phyloP scores from a whole-genome alignment of 164 flowering plant species.

The Tetrastigma voinierianum region DNA sequence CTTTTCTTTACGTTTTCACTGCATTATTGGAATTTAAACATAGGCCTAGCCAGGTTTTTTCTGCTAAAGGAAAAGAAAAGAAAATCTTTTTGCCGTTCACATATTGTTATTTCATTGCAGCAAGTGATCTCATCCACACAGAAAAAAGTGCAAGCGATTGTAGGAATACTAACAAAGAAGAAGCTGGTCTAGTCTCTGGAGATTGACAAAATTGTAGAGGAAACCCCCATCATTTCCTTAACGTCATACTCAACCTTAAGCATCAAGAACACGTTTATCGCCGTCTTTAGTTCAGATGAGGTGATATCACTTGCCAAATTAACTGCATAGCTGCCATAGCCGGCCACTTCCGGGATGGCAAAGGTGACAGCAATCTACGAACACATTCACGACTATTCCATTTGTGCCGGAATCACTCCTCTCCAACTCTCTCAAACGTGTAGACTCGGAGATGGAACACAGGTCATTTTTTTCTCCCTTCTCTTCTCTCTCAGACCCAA shows the following conservation, averaged over 20 bases:
- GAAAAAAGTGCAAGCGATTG: constrained; percentile 24
- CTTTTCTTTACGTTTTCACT: too few species aligned
- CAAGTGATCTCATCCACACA: too few species aligned
- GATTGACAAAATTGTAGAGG: not conserved
- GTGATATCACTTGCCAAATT: constrained; percentile 13
- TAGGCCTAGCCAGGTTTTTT: too few species aligned
- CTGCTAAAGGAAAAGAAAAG: too few species aligned
- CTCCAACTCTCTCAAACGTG: constrained; percentile 11
- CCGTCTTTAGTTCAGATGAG: constrained; percentile 14
- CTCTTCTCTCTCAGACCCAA: constrained; percentile 10
- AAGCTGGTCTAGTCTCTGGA: constrained; percentile 16
- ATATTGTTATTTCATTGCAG: too few species aligned
- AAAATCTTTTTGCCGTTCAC: too few species aligned
- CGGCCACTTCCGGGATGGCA: constrained; percentile 22
- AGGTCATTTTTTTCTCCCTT: constrained; percentile 11
- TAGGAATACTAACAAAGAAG: constrained; percentile 11
- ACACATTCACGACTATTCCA: not conserved
- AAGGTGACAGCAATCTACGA: constrained; percentile 21
- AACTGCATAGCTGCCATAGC: constrained; percentile 28
- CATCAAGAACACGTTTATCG: not conserved
- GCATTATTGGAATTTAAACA: too few species aligned
- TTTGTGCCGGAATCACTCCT: constrained; percentile 4
- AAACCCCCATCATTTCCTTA: constrained; percentile 21
- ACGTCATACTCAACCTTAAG: constrained; percentile 11
- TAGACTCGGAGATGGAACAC: constrained; percentile 15